phyloP scores from a whole-genome alignment of 2,329 filamentous ascomycete genomes.

The Fusarium sp. region DNA sequence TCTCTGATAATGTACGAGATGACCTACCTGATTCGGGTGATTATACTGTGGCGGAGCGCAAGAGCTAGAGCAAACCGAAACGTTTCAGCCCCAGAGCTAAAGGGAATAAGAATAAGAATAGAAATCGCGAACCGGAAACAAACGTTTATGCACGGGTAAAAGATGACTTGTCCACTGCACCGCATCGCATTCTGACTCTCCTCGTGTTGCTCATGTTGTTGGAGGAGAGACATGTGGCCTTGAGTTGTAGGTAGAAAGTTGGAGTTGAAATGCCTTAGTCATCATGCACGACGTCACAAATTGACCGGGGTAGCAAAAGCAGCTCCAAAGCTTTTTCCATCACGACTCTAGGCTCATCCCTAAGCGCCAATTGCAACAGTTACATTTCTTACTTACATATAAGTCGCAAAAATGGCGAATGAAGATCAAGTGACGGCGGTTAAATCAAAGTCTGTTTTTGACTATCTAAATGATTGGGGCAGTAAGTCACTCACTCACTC shows the following conservation, averaged over 20 bases:
- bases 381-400: constrained; percentile 7
- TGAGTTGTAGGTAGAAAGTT: neutral
- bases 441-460: constrained; percentile 46
- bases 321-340: constrained; percentile 31
- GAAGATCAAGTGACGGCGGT: constrained; percentile 22
- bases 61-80: constrained; percentile 6
- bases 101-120: neutral
- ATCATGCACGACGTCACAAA: constrained; percentile 35
- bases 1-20: neutral
- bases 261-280: constrained; percentile 18
- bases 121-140: neutral
- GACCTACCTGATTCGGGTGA: constrained; percentile 27
- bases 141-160: neutral
- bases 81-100: constrained; percentile 1
- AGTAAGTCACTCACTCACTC: constrained; percentile 52
- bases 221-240: constrained; percentile 9
- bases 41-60: constrained; percentile 26
- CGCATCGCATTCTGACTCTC: neutral
- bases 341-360: constrained; percentile 9
- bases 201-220: neutral
- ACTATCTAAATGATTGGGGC: constrained; percentile 57
- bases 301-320: constrained; percentile 6
- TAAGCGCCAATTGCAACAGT: constrained; percentile 22
- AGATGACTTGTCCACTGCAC: neutral
- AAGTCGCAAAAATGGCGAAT: constrained; percentile 43